Conservation (phyloP, 2,329 filamentous ascomycete genomes). For the Scleromitrula shiraiana region DNA sequence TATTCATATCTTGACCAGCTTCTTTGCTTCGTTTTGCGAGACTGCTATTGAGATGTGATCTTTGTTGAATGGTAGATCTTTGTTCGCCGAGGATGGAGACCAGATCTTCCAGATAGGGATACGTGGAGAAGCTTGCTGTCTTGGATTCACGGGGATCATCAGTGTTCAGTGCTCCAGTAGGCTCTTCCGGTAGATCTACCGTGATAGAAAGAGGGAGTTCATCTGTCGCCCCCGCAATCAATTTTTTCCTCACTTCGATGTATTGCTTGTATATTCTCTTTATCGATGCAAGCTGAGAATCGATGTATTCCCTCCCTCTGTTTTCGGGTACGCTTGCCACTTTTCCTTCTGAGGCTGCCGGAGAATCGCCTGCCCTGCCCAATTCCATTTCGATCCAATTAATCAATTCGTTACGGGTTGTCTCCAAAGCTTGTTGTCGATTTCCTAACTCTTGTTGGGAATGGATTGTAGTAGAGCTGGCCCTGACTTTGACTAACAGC, state of each 20-base stretch:
- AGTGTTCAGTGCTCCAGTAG: neutral
- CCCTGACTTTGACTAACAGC: conserved; percentile 39
- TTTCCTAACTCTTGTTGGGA: neutral
- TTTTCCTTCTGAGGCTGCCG: conserved; percentile 29
- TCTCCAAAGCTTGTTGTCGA: conserved; percentile 42
- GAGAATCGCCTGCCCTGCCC: conserved; percentile 36
- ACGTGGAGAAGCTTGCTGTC: conserved; percentile 33
- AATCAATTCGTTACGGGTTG: conserved; percentile 52
- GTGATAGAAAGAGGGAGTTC: conserved; percentile 7
- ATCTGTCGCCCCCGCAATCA: conserved; percentile 33
- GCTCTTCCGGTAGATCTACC: neutral
- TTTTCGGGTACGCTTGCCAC: conserved; percentile 10
- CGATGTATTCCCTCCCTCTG: conserved; percentile 18
- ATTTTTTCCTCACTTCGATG: conserved; percentile 38
- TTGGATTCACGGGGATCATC: conserved; percentile 4
- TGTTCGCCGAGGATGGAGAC: conserved; percentile 47
- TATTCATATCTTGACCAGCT: conserved; percentile 41
- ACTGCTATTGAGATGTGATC: conserved; percentile 45
- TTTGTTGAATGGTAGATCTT: conserved; percentile 49
- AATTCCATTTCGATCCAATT: conserved; percentile 58
- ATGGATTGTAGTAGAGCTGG: neutral
- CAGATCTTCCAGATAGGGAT: conserved; percentile 48
- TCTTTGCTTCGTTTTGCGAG: conserved; percentile 46
- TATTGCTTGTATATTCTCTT: conserved; percentile 48
- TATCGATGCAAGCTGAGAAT: conserved; percentile 30